Evolutionary conservation across 2,329 filamentous ascomycete genomes (phyloP).

Genomic region (Aspergillus quadricinctus): DNA sequence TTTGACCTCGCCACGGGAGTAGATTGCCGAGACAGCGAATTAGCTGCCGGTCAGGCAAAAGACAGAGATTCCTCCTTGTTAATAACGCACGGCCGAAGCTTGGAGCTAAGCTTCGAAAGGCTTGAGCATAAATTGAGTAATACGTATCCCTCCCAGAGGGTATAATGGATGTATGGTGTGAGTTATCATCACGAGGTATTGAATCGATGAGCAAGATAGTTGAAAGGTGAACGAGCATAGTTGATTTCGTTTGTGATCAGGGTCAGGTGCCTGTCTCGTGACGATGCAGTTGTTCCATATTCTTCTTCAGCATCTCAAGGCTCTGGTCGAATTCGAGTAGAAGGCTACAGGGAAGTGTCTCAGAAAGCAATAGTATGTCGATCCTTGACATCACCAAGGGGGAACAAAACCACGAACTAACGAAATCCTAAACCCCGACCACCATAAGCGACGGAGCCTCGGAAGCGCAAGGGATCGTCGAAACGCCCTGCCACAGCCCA

Average conservation of each 20-base stretch:
- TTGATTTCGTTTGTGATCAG: not conserved
- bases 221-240: not conserved
- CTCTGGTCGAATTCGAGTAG: not conserved
- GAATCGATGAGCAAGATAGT: not conserved
- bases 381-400: constrained; percentile 13
- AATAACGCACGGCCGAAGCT: not conserved
- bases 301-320: not conserved
- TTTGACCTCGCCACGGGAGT: not conserved
- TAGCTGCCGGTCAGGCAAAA: not conserved
- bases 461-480: constrained; percentile 11
- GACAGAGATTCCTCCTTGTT: not conserved
- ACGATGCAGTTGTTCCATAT: not conserved
- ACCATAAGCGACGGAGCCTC: not conserved
- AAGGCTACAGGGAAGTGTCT: constrained; percentile 8
- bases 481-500: constrained; percentile 3
- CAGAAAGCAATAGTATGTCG: constrained; percentile 17
- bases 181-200: not conserved
- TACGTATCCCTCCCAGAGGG: not conserved
- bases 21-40: not conserved
- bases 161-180: not conserved
- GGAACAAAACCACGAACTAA: not conserved
- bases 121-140: not conserved
- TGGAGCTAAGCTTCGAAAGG: not conserved
- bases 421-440: not conserved
- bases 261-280: not conserved